Base-by-base conservation (phyloP, 148 eudicot species). In the Rhododendron griersonianum region DNA sequence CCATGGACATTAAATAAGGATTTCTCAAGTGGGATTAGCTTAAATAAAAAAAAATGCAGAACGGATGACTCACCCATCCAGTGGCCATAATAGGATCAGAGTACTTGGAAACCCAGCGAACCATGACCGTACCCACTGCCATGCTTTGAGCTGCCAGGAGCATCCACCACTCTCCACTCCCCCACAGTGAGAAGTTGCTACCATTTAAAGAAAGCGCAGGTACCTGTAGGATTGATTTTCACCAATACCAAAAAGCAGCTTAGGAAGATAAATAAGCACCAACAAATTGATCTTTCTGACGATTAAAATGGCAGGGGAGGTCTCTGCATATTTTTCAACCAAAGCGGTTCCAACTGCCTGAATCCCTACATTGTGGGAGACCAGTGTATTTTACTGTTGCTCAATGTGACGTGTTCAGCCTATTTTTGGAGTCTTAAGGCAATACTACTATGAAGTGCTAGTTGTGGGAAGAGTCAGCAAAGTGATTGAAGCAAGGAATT, bases 111-210 rank as follows among this genome's bases (percentile, higher is more conserved):
- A 97, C 99, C 99, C 99, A 97, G 23, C 99, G 99, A 87, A 97
- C 95, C 99, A 97, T 95, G 82, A 97, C 96, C 23, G 98, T 97
- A 81, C 99, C 99, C 50, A 95, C 81, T 61, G 99, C 99, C 99
- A 97, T 97, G 91, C 98, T 95, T 91, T 97, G 99, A 82, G 98
- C 99, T 78, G 99, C 96, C 73, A 97, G 92, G 88, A 97, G 96
- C 99, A 97, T 97, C 98, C 96, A 95, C 98, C 94, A 95, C 85
- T 97, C 99, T 63, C 99, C 99, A 81, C 98, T 97, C 76, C 99
- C 99, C 99, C 99, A 97, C 55, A 97, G 83, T 75, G 98, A 97
- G 87, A 93, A 93, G 85, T 92, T 95, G 76, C 81, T 89, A 55
- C 87, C 92, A 83, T 92, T 91, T 84, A 81, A 50, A 81, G 91